Conservation (phyloP, 176 grass and related monocot genomes). For the Tuctoria greenei region DNA sequence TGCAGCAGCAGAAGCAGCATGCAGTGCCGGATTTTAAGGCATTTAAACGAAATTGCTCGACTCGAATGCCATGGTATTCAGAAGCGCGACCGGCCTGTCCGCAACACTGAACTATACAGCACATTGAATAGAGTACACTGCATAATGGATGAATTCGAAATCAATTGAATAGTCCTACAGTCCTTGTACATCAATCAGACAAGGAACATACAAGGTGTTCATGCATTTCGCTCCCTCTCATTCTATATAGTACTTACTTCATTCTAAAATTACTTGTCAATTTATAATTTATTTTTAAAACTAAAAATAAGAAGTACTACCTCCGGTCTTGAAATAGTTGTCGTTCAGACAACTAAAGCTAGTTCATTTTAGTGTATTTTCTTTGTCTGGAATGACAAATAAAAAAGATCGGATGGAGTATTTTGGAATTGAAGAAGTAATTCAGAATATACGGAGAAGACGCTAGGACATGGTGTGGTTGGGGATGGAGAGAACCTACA, state of each 20-base stretch:
- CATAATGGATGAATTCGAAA: background rate
- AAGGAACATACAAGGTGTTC: background rate
- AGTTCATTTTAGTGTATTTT: too few relatives aligned
- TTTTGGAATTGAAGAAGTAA: too few relatives aligned
- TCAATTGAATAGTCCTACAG: background rate
- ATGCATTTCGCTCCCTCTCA: too few relatives aligned
- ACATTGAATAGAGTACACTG: constrained; percentile 26
- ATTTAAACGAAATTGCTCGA: constrained; percentile 4
- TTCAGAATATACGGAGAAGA: too few relatives aligned
- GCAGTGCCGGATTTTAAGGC: constrained; percentile 12
- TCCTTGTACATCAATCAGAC: background rate
- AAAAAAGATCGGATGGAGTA: too few relatives aligned
- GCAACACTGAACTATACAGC: constrained; percentile 13
- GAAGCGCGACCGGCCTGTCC: constrained; percentile 14
- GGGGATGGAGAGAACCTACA: constrained; percentile 43
- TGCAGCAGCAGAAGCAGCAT: background rate
- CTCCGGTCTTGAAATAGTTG: too few relatives aligned
- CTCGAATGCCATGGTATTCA: constrained; percentile 30
- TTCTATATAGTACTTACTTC: too few relatives aligned
- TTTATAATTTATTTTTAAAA: too few relatives aligned
- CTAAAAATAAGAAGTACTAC: too few relatives aligned
- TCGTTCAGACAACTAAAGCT: too few relatives aligned
- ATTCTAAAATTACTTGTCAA: too few relatives aligned
- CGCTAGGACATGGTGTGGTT: constrained; percentile 20
- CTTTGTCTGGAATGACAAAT: too few relatives aligned